Percentiles rank a stretch among this genome's conserved stretches.
phyloP scores from a whole-genome alignment of 169 alveolate species.

The Plasmodium inui region DNA sequence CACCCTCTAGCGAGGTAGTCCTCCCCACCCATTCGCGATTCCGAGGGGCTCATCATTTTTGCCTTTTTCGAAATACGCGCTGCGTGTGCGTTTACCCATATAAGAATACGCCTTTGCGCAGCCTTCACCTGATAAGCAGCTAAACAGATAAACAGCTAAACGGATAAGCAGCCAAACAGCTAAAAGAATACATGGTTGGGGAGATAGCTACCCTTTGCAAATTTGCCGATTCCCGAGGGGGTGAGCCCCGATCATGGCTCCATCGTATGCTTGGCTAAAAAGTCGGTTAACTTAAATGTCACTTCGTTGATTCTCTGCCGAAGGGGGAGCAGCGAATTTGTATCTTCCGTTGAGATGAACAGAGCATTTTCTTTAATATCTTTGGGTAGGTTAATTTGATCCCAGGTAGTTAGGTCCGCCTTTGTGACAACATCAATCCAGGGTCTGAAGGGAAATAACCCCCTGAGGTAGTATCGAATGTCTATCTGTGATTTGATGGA shows the following conservation, averaged over 20 bases:
- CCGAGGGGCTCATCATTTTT: background rate
- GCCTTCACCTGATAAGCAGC: background rate
- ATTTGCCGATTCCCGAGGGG: background rate
- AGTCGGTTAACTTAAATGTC: constrained; percentile 26
- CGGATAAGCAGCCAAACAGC: background rate
- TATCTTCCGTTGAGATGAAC: constrained; percentile 47
- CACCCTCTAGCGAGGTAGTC: background rate
- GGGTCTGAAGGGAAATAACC: constrained; percentile 68
- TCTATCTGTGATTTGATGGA: constrained; percentile 62
- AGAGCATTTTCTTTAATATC: constrained; percentile 68
- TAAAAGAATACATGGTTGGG: background rate
- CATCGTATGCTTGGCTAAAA: constrained; percentile 41
- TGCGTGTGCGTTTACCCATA: background rate
- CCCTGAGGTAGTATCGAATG: constrained; percentile 67
- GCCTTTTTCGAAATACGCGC: background rate
- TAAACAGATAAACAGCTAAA: background rate
- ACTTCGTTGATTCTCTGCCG: constrained; percentile 63
- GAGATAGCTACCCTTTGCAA: background rate
- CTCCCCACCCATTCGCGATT: background rate
- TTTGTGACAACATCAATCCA: constrained; percentile 73
- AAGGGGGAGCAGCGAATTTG: constrained; percentile 44
- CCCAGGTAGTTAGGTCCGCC: constrained; percentile 40
- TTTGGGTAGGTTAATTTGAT: constrained; percentile 27
- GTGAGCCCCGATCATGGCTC: background rate
- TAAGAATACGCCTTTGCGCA: background rate